Evolutionary conservation across 2,329 filamentous ascomycete genomes (phyloP).

Genomic region (Byssochlamys sp.): DNA sequence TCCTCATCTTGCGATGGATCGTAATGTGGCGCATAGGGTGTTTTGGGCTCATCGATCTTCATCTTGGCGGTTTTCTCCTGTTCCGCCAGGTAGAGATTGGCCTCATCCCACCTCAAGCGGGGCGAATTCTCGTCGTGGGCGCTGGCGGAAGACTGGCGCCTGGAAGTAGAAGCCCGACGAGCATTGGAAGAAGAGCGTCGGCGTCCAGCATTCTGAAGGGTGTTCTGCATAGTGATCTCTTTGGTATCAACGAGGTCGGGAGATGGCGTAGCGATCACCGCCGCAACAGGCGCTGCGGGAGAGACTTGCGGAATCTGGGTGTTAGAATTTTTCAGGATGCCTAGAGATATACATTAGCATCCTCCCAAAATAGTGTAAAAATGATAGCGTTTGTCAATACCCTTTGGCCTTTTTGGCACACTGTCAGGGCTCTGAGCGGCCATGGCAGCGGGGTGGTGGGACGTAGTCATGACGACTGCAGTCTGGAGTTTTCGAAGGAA

Average conservation of each 20-base stretch:
- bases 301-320: constrained; percentile 50
- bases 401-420: background rate
- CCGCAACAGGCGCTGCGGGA: constrained; percentile 20
- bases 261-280: constrained; percentile 20
- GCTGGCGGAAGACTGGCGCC: constrained; percentile 55
- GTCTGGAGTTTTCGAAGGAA: background rate
- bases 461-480: background rate
- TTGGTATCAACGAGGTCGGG: constrained; percentile 52
- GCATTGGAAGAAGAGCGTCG: constrained; percentile 70
- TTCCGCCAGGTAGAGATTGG: constrained; percentile 91
- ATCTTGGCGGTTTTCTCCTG: constrained; percentile 91
- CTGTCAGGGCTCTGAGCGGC: background rate
- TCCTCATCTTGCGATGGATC: constrained; percentile 80
- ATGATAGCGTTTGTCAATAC: background rate
- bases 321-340: constrained; percentile 81
- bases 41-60: constrained; percentile 99
- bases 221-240: constrained; percentile 88
- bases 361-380: background rate
- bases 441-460: background rate
- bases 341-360: constrained; percentile 37
- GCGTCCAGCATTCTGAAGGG: constrained; percentile 82
- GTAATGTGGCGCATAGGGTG: constrained; percentile 86
- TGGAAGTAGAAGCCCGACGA: constrained; percentile 53
- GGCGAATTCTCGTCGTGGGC: constrained; percentile 54
- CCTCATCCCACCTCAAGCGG: constrained; percentile 95